These are phyloP conservation scores for Myriosclerotinia scirpicola DNA, from an alignment of 2,329 filamentous ascomycete genomes.

Conservation along the genomic window DNA sequence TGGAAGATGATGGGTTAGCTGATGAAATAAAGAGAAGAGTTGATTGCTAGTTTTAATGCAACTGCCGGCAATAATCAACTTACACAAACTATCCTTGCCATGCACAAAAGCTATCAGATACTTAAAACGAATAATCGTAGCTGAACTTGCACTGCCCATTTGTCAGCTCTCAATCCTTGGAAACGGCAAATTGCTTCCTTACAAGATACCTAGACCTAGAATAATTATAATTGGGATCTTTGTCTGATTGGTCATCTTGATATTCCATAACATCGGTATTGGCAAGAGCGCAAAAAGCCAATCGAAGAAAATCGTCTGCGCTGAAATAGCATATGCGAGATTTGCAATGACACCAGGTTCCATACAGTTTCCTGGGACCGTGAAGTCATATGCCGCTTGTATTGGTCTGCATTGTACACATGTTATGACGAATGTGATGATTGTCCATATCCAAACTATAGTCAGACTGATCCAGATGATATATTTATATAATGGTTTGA, in stretches of 20 bases:
- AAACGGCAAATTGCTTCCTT: not conserved
- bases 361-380: not conserved
- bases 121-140: slow-evolving; percentile 15
- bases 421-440: not conserved
- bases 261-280: slow-evolving; percentile 16
- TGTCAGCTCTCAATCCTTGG: not conserved
- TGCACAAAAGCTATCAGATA: slow-evolving; percentile 4
- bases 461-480: slow-evolving; percentile 7
- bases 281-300: slow-evolving; percentile 19
- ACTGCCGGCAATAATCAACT: not conserved
- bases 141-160: slow-evolving; percentile 11
- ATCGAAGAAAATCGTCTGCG: slow-evolving; percentile 22
- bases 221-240: not conserved
- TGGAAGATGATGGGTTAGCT: not conserved
- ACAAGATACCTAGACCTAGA: slow-evolving; percentile 13
- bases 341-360: not conserved
- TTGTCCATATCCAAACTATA: slow-evolving; percentile 7
- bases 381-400: not conserved
- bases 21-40: not conserved
- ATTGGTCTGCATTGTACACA: slow-evolving; percentile 15
- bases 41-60: too few relatives aligned
- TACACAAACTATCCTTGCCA: slow-evolving; percentile 6
- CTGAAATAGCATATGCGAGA: slow-evolving; percentile 15
- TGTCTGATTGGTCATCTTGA: slow-evolving; percentile 3
- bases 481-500: slow-evolving; percentile 18